These are phyloP conservation scores for Fusarium burgessii DNA, from an alignment of 2,329 filamentous ascomycete genomes.

Conservation along the genomic window DNA sequence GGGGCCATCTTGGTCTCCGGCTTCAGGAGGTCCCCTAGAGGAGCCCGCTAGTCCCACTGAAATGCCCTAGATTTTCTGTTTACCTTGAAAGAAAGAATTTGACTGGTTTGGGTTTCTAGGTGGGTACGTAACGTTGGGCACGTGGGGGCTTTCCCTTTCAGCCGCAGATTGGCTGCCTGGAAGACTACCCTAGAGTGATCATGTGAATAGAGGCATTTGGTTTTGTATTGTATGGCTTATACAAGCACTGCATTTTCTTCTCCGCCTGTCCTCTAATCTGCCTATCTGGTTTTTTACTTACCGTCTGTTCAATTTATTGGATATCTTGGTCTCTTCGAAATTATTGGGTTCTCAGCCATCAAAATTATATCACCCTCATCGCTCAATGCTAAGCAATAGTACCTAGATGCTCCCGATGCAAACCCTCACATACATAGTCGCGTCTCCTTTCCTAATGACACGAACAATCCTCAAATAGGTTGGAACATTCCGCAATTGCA, in stretches of 20 bases:
- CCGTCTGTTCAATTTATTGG: neutral
- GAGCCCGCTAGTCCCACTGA: slow-evolving; percentile 30
- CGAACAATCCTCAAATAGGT: slow-evolving; percentile 20
- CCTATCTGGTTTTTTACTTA: neutral
- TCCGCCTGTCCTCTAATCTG: neutral
- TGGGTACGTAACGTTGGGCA: slow-evolving; percentile 35
- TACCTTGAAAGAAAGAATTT: slow-evolving; percentile 15
- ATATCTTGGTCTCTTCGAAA: neutral
- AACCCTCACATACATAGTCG: too few species aligned
- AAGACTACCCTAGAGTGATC: slow-evolving; percentile 23
- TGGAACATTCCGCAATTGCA: slow-evolving; percentile 9
- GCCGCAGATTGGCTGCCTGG: slow-evolving; percentile 23
- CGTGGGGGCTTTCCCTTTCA: slow-evolving; percentile 40
- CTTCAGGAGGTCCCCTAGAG: slow-evolving; percentile 33
- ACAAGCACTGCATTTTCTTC: neutral
- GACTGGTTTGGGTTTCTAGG: slow-evolving; percentile 24
- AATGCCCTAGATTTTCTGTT: slow-evolving; percentile 18
- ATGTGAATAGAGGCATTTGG: neutral
- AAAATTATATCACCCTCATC: neutral
- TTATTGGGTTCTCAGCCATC: neutral
- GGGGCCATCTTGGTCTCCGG: neutral
- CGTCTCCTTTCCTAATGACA: slow-evolving; percentile 9
- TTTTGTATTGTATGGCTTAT: neutral
- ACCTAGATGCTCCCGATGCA: neutral
- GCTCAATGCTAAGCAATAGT: neutral